Evolutionary conservation across 228 moss, liverwort and hornwort genomes (phyloP).

Genomic region (Sphagnum magellanicum): DNA sequence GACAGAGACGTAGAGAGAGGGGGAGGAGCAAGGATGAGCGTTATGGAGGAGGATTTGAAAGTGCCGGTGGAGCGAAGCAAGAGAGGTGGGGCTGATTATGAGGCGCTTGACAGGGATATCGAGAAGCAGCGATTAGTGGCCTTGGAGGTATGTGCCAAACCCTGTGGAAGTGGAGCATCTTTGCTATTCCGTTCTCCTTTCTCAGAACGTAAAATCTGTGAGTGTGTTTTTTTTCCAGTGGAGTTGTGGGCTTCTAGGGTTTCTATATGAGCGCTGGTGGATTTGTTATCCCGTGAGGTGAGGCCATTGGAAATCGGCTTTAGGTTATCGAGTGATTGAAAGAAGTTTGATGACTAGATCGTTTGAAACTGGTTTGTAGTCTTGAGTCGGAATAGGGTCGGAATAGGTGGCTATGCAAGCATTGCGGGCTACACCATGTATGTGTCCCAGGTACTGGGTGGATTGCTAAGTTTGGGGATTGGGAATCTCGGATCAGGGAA

Average conservation of each 20-base stretch:
- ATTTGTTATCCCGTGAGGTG: not conserved
- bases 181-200: not conserved
- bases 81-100: conserved; percentile 4
- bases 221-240: not conserved
- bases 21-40: not conserved
- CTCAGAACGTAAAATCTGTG: too few relatives aligned
- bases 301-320: not conserved
- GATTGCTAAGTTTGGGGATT: not conserved
- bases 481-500: conserved; percentile 30
- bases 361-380: too few relatives aligned
- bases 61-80: not conserved
- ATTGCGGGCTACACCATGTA: too few relatives aligned
- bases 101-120: conserved; percentile 8
- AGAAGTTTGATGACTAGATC: not conserved
- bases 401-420: too few relatives aligned
- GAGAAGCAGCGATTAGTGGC: conserved; percentile 4
- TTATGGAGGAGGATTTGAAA: conserved; percentile 10
- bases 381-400: too few relatives aligned
- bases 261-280: not conserved
- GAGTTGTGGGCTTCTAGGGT: not conserved
- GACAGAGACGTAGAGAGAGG: not conserved
- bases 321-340: not conserved
- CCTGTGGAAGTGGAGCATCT: not conserved
- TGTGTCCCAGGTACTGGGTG: not conserved
- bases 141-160: conserved; percentile 1